Evolutionary conservation across 176 grass and related monocot species (phyloP), one percentile per base, ranked within the genome.

Genomic region (Avena atlantica): DNA sequence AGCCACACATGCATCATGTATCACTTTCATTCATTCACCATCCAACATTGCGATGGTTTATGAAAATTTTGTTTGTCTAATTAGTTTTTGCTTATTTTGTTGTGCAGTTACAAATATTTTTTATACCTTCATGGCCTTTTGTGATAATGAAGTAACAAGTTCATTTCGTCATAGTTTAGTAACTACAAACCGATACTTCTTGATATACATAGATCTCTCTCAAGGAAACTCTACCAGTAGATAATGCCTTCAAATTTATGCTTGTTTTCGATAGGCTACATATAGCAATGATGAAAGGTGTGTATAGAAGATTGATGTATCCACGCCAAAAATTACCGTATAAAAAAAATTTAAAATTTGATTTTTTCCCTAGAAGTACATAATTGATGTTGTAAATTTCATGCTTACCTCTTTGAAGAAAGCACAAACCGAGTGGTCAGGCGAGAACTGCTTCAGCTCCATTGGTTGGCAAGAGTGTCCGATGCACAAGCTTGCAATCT

Each of bases 401-500:
- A 0, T 70, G 13, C 15, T 3, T 71, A 74, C 52, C 53, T 73
- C 20, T 1, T 62, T 80, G 40, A 80, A 81, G 37, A 81, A 27
- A 23, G 62, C 78, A 27, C 78, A 81, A 23, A 65, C 78, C 1
- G 78, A 81, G 42, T 81, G 78, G 5, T 81, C 42, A 49, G 58
- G 42, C 2, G 78, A 81, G 40, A 1, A 81, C 59, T 65, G 57
- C 59, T 19, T 57, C 4, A 92, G 21, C 20, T 84, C 25, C 12
- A 47, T 37, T 11, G 80, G 40, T 31, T 40, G 23, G n/a, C 17
- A 48, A 4, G 40, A 2, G 0, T n/a, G 10, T 0, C 42, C 47
- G 0, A n/a, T 62, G 17, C 85, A 83, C 29, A 83, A 0, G 66
- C 81, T 71, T 56, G 86, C 86, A 16, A 91, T 36, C 2, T 51